A percentile compares a stretch with the other conserved stretches of the same genome.
phyloP scores from a whole-genome alignment of 169 alveolate genomes.

The Blepharisma undulans region DNA sequence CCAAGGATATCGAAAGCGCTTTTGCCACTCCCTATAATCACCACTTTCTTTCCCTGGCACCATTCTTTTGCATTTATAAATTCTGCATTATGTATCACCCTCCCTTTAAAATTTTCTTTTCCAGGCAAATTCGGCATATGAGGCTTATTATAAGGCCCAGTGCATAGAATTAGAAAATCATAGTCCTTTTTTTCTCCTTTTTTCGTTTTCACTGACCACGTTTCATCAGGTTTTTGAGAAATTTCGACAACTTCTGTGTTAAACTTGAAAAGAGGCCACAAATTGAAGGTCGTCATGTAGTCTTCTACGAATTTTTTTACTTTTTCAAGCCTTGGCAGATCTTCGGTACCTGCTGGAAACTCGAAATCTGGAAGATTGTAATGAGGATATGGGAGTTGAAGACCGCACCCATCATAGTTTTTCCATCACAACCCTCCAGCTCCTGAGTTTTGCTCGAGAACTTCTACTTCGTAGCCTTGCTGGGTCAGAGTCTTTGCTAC shows the following conservation, averaged over 20 bases:
- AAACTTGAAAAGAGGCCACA: background rate
- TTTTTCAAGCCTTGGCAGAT: background rate
- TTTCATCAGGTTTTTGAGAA: background rate
- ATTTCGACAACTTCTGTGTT: slow-evolving; percentile 1
- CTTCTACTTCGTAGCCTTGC: slow-evolving; percentile 40
- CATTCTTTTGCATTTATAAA: slow-evolving; percentile 20
- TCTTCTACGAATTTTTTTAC: slow-evolving; percentile 16
- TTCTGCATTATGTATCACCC: slow-evolving; percentile 38
- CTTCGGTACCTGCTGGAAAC: background rate
- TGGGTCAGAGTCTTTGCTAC: slow-evolving; percentile 21
- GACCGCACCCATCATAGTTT: slow-evolving; percentile 45
- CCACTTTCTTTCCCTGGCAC: slow-evolving; percentile 17
- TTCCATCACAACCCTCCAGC: slow-evolving; percentile 29
- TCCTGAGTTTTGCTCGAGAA: slow-evolving; percentile 11
- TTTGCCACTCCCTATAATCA: slow-evolving; percentile 34
- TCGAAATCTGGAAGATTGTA: slow-evolving; percentile 33
- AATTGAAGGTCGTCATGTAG: background rate
- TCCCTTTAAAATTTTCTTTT: background rate
- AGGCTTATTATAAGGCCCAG: slow-evolving; percentile 36
- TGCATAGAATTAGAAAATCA: slow-evolving; percentile 16
- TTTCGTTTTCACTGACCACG: background rate
- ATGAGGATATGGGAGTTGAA: background rate
- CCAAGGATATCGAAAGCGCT: slow-evolving; percentile 21
- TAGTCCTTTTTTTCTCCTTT: slow-evolving; percentile 20
- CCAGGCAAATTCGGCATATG: background rate